phyloP scores from a whole-genome alignment of 2,329 filamentous ascomycete genomes.

The Penicillium sp. region DNA sequence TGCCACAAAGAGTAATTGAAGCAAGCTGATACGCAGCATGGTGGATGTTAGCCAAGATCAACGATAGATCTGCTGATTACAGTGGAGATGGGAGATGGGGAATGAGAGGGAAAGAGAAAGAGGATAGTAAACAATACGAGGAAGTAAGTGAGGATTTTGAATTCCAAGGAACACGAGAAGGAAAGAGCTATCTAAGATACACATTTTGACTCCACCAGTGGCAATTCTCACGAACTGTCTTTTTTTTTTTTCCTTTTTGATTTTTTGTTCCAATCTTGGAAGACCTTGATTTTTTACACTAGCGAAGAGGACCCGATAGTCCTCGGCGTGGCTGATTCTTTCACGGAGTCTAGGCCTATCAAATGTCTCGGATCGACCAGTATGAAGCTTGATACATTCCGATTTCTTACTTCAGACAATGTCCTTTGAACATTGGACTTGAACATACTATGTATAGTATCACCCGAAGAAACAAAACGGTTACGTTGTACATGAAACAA shows the following conservation, averaged over 20 bases:
- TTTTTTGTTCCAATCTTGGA: not conserved
- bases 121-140: conserved; percentile 1
- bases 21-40: conserved; percentile 24
- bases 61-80: conserved; percentile 2
- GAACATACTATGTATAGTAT: not conserved
- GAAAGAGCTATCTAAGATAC: not conserved
- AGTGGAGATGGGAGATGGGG: not conserved
- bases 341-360: not conserved
- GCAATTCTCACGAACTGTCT: not conserved
- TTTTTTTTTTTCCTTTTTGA: not conserved
- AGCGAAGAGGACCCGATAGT: not conserved
- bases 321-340: conserved; percentile 5
- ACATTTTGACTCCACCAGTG: not conserved
- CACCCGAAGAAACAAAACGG: not conserved
- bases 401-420: too few relatives aligned
- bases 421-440: too few relatives aligned
- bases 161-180: conserved; percentile 1
- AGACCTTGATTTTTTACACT: conserved; percentile 3
- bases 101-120: not conserved
- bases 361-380: conserved; percentile 4
- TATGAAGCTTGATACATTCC: not conserved
- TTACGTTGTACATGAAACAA: not conserved
- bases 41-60: conserved; percentile 1
- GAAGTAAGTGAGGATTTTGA: not conserved
- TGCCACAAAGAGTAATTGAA: conserved; percentile 28